Evolutionary conservation across 2,329 filamentous ascomycete species (phyloP).

Genomic region (Paecilomyces formosus): DNA sequence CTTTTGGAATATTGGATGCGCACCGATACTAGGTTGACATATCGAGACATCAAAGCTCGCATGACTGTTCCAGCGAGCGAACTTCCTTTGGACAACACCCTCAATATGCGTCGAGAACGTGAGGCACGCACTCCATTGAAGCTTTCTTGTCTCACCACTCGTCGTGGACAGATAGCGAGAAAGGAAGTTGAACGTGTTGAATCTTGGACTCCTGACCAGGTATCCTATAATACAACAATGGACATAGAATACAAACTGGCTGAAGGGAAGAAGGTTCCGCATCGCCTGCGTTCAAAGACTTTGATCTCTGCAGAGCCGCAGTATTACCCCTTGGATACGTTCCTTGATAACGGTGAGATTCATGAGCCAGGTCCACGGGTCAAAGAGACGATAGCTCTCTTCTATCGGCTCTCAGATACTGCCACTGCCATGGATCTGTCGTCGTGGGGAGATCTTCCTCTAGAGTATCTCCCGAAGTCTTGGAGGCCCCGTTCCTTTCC

Average conservation of each 20-base stretch:
- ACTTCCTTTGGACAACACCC: constrained; percentile 14
- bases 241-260: constrained; percentile 8
- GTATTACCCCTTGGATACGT: constrained; percentile 11
- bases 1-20: constrained; percentile 24
- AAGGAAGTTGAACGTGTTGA: constrained; percentile 21
- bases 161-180: constrained; percentile 9
- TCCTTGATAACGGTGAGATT: constrained; percentile 7
- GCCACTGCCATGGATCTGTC: constrained; percentile 4
- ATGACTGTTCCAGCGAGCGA: constrained; percentile 13
- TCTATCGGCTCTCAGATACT: constrained; percentile 9
- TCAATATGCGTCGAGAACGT: constrained; percentile 21
- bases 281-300: constrained; percentile 11
- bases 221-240: constrained; percentile 20
- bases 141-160: constrained; percentile 19
- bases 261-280: not conserved
- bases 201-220: constrained; percentile 13
- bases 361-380: constrained; percentile 11
- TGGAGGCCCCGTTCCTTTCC: constrained; percentile 46
- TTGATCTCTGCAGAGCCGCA: constrained; percentile 2
- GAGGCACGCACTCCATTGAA: constrained; percentile 16
- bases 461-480: constrained; percentile 37
- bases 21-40: constrained; percentile 17
- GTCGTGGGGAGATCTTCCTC: constrained; percentile 14
- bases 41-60: constrained; percentile 20
- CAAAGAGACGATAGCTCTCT: constrained; percentile 7